These are phyloP conservation scores for Ophiocordyceps camponoti-floridani DNA, from an alignment of 2,329 filamentous ascomycete genomes.

Conservation along the genomic window DNA sequence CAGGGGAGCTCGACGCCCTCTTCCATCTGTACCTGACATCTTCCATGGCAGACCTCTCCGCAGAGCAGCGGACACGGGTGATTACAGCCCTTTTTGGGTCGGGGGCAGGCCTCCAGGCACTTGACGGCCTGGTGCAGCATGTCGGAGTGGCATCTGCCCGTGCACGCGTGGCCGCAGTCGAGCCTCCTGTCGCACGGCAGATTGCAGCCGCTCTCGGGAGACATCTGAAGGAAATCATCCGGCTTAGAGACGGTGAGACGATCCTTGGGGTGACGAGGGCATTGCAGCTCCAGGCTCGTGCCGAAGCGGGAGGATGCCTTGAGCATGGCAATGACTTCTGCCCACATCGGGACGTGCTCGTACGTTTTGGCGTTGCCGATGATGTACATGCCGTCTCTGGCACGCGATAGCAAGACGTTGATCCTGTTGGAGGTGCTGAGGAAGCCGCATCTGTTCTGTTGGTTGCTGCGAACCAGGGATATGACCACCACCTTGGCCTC, in stretches of 20 bases:
- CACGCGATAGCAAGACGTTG: conserved; percentile 50
- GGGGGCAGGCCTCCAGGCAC: conserved; percentile 25
- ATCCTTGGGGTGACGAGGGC: conserved; percentile 39
- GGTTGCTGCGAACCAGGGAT: conserved; percentile 54
- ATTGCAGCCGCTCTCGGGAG: conserved; percentile 45
- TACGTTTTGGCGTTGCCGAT: conserved; percentile 49
- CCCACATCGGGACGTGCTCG: conserved; percentile 43
- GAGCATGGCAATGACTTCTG: conserved; percentile 35
- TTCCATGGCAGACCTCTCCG: conserved; percentile 20
- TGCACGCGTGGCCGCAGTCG: conserved; percentile 28
- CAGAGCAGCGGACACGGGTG: conserved; percentile 25
- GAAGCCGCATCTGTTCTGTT: conserved; percentile 40
- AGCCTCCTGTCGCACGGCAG: conserved; percentile 29
- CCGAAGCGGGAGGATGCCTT: conserved; percentile 27
- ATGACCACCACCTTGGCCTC: conserved; percentile 55
- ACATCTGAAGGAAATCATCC: conserved; percentile 35
- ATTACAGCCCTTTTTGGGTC: conserved; percentile 21
- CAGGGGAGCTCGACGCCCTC: conserved; percentile 19
- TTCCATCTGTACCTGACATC: conserved; percentile 16
- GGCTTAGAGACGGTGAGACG: conserved; percentile 30
- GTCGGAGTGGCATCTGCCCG: conserved; percentile 26
- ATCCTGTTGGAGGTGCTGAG: conserved; percentile 47
- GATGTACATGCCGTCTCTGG: conserved; percentile 52
- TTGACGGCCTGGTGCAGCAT: conserved; percentile 25
- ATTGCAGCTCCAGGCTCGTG: conserved; percentile 30